Evolutionary conservation across 106 monocot species (phyloP).

Genomic region (Allium fistulosum): DNA sequence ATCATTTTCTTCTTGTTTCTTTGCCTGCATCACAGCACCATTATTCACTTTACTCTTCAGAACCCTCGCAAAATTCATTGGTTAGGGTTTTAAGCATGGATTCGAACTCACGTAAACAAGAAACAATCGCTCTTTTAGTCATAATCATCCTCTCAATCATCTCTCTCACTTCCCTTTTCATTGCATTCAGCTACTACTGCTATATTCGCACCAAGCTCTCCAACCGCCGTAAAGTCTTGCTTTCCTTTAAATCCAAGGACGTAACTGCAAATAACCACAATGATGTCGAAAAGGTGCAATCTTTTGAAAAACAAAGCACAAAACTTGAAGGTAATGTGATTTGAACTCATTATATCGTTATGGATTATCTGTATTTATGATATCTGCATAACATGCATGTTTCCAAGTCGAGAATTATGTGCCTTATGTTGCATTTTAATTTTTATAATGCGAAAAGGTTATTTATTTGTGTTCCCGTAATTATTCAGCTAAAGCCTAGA

Average conservation of each 20-base stretch:
- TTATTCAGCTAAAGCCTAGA: too few species aligned
- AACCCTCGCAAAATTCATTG: too few species aligned
- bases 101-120: conserved; percentile 24
- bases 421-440: too few species aligned
- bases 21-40: conserved; percentile 27
- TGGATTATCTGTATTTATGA: too few species aligned
- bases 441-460: too few species aligned
- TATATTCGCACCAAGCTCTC: conserved; percentile 84
- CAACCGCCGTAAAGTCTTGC: conserved; percentile 34
- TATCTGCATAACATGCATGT: too few species aligned
- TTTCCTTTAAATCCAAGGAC: conserved; percentile 20
- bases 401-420: too few species aligned
- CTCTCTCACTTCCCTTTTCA: conserved; percentile 54
- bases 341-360: too few species aligned
- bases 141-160: conserved; percentile 73
- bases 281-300: not conserved
- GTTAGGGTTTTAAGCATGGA: conserved; percentile 22
- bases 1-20: too few species aligned
- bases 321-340: too few species aligned
- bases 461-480: too few species aligned
- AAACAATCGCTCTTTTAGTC: conserved; percentile 46
- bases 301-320: too few species aligned
- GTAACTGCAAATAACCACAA: not conserved
- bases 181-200: conserved; percentile 95
- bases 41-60: not conserved